Conservation (phyloP, 1,139 yeast genomes). For the Arxiozyma slooffiae region DNA sequence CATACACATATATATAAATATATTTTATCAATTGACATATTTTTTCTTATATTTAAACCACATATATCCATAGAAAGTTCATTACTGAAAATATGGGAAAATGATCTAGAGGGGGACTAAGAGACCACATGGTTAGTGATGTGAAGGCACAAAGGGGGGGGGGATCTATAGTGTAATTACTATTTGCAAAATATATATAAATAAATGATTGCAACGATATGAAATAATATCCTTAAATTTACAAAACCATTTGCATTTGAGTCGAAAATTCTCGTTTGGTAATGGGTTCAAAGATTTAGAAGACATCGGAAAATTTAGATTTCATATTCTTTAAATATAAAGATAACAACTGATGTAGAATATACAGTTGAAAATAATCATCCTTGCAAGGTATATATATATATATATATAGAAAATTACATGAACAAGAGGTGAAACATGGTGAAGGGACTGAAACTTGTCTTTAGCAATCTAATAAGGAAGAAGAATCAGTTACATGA, state of each 20-base stretch:
- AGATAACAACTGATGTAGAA: not conserved
- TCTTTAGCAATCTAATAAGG: slow-evolving; percentile 60
- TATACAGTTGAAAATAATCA: slow-evolving; percentile 6
- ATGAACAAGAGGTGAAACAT: slow-evolving; percentile 52
- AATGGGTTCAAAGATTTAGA: slow-evolving; percentile 27
- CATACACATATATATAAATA: not conserved
- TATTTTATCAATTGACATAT: no score
- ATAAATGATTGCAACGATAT: slow-evolving; percentile 11
- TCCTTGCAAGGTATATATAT: slow-evolving; percentile 11
- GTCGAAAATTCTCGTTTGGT: slow-evolving; percentile 29
- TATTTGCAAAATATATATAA: not conserved
- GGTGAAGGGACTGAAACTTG: slow-evolving; percentile 87
- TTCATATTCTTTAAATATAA: slow-evolving; percentile 6
- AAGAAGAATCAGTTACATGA: slow-evolving; percentile 64
- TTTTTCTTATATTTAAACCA: not conserved
- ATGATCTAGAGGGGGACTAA: no score
- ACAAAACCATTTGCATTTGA: slow-evolving; percentile 23
- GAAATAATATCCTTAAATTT: slow-evolving; percentile 31
- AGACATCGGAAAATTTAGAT: slow-evolving; percentile 4
- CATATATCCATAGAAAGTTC: not conserved
- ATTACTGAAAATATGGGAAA: no score
- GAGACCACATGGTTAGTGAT: no score
- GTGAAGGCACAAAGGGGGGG: no score
- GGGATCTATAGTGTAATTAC: no score
- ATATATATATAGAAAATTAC: slow-evolving; percentile 27